These are phyloP conservation scores for Dothistroma septosporum DNA, from an alignment of 2,329 filamentous ascomycete species.

Conservation along the genomic window DNA sequence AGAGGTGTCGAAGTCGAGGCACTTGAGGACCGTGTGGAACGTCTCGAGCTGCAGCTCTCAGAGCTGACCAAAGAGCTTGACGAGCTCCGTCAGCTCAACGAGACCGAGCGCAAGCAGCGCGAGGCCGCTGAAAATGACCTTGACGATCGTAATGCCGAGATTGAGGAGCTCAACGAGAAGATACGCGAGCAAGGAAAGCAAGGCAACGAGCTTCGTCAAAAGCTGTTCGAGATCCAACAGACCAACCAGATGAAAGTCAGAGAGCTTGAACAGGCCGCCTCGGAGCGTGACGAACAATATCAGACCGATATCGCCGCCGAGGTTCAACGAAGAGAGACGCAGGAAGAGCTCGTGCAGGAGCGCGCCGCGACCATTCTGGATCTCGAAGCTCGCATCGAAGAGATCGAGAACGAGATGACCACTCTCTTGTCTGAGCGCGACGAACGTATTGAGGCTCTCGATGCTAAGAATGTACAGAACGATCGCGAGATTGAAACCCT, in stretches of 20 bases:
- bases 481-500: constrained; percentile 28
- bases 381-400: constrained; percentile 36
- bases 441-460: constrained; percentile 28
- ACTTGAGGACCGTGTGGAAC: constrained; percentile 36
- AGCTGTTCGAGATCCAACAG: constrained; percentile 46
- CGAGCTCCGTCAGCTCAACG: constrained; percentile 36
- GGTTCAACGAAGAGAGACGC: constrained; percentile 36
- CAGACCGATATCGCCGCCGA: constrained; percentile 39
- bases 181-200: constrained; percentile 42
- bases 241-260: constrained; percentile 39
- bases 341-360: constrained; percentile 36
- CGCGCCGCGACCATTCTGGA: constrained; percentile 35
- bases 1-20: constrained; percentile 37
- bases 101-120: constrained; percentile 42
- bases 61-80: constrained; percentile 34
- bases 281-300: constrained; percentile 40
- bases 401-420: constrained; percentile 30
- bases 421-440: constrained; percentile 30
- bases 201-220: constrained; percentile 47
- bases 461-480: constrained; percentile 25
- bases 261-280: constrained; percentile 36
- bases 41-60: constrained; percentile 32
- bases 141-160: constrained; percentile 40
- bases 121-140: constrained; percentile 43
- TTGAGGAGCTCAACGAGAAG: constrained; percentile 40